A percentile compares a stretch with the other conserved stretches of the same genome.
phyloP scores from a whole-genome alignment of 257 asterid species.

The Fraxinus excelsior region DNA sequence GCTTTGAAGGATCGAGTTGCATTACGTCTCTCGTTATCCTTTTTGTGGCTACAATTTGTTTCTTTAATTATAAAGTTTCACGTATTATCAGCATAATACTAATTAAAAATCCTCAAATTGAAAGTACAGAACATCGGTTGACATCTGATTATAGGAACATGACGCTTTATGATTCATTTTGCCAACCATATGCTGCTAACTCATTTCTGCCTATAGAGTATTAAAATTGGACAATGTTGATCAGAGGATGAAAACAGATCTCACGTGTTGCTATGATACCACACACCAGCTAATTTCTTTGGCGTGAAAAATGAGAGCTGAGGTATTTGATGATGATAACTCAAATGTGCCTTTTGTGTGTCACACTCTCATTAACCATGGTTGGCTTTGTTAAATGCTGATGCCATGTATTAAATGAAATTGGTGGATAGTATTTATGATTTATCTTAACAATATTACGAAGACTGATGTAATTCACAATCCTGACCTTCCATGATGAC shows the following conservation, averaged over 20 bases:
- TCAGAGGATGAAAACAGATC: not conserved
- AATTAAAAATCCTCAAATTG: not conserved
- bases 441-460: not conserved
- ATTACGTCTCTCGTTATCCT: not conserved
- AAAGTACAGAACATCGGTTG: not conserved
- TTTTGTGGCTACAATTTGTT: too few species aligned
- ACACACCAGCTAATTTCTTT: not conserved
- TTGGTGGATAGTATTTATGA: too few species aligned
- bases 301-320: not conserved
- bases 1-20: not conserved
- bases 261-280: not conserved
- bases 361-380: not conserved
- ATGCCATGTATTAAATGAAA: constrained; percentile 20
- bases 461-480: not conserved
- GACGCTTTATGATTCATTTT: not conserved
- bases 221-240: not conserved
- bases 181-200: not conserved
- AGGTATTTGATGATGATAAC: not conserved
- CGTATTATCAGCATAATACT: not conserved
- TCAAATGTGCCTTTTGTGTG: not conserved
- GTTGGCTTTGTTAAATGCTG: not conserved
- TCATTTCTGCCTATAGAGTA: not conserved
- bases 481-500: not conserved
- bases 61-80: too few species aligned
- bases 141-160: not conserved